Percentiles rank a stretch among this genome's conserved stretches.
phyloP scores from a whole-genome alignment of 352 stramenopile genomes.

The Phytophthora lateralis region DNA sequence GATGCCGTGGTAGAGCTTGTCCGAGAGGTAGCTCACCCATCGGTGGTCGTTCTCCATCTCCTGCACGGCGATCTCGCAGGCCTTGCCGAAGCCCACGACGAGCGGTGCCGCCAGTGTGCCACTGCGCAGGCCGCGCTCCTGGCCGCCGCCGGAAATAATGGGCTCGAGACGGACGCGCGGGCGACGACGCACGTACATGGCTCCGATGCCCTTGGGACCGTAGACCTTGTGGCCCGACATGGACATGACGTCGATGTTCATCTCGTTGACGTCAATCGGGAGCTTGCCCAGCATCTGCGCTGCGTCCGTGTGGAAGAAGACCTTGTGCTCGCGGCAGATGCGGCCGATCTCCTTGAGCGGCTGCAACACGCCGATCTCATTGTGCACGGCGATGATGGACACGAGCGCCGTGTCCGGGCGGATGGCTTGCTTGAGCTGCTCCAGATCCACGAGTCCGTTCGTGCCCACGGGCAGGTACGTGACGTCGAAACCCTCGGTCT shows the following conservation, averaged over 20 bases:
- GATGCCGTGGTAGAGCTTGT: slow-evolving; percentile 93
- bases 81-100: slow-evolving; percentile 89
- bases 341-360: slow-evolving; percentile 96
- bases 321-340: slow-evolving; percentile 91
- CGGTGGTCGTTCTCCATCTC: slow-evolving; percentile 97
- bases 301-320: slow-evolving; percentile 99
- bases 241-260: slow-evolving; percentile 99
- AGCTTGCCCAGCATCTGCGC: slow-evolving; percentile 98
- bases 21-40: slow-evolving; percentile 95
- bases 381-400: slow-evolving; percentile 99
- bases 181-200: slow-evolving; percentile 96
- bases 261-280: slow-evolving; percentile 97
- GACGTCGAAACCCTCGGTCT: slow-evolving; percentile 97
- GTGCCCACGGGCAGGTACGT: slow-evolving; percentile 95
- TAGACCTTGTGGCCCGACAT: slow-evolving; percentile 99
- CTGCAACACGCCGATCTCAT: slow-evolving; percentile 99
- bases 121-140: slow-evolving; percentile 96
- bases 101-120: slow-evolving; percentile 86
- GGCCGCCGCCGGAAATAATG: slow-evolving; percentile 97
- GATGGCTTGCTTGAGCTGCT: slow-evolving; percentile 94
- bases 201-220: slow-evolving; percentile 98
- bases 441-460: slow-evolving; percentile 96
- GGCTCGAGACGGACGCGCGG: slow-evolving; percentile 97
- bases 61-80: slow-evolving; percentile 91
- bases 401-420: slow-evolving; percentile 96